These are phyloP conservation scores for Cylindricascospora bacillispora DNA, from an alignment of 1,139 yeast genomes.

Conservation along the genomic window DNA sequence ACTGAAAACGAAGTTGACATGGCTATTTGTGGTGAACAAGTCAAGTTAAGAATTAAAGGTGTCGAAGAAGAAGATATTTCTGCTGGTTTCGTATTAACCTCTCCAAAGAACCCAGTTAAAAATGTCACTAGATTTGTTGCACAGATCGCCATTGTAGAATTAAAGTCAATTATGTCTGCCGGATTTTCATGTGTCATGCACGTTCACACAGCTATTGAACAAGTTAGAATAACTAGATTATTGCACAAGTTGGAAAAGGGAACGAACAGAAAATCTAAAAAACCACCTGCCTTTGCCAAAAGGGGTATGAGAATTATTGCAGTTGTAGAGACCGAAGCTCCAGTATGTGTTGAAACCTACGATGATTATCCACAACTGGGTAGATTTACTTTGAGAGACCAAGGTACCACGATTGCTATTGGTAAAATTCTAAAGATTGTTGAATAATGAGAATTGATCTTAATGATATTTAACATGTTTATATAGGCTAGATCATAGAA, in stretches of 20 bases:
- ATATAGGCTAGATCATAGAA: too few relatives aligned
- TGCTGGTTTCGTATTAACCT: constrained; percentile 82
- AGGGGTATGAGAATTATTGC: constrained; percentile 99
- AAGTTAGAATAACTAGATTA: constrained; percentile 68
- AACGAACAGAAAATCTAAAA: constrained; percentile 90
- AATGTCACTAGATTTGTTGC: constrained; percentile 89
- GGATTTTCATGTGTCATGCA: constrained; percentile 99
- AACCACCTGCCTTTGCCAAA: constrained; percentile 96
- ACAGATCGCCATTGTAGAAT: constrained; percentile 91
- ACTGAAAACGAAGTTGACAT: constrained; percentile 88
- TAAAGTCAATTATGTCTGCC: constrained; percentile 82
- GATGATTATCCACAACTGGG: constrained; percentile 91
- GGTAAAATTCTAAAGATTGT: constrained; percentile 83
- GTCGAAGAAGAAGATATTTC: constrained; percentile 94
- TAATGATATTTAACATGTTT: too few relatives aligned
- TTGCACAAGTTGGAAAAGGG: constrained; percentile 93
- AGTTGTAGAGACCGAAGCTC: constrained; percentile 66
- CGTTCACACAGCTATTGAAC: constrained; percentile 96
- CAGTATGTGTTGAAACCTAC: constrained; percentile 89
- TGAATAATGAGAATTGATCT: constrained; percentile 18
- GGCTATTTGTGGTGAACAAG: constrained; percentile 95
- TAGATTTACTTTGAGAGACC: constrained; percentile 95
- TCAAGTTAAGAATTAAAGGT: constrained; percentile 82
- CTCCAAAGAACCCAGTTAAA: constrained; percentile 77
- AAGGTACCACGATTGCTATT: constrained; percentile 94